Conservation (phyloP, 164 flowering plant species). For the Aristolochia contorta region DNA sequence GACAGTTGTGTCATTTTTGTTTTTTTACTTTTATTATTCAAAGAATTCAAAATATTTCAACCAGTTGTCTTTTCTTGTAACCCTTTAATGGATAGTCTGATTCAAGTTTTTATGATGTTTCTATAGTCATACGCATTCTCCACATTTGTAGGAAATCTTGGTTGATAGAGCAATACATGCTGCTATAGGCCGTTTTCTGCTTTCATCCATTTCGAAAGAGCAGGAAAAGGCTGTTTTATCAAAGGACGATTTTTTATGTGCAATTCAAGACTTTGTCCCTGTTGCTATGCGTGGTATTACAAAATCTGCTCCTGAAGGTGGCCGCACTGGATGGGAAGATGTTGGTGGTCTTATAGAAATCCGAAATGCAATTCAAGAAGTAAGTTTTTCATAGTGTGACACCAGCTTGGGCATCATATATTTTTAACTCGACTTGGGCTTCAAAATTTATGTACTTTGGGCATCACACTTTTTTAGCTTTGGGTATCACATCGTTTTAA, state of each 20-base stretch:
- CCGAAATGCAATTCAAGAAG: constrained; percentile 77
- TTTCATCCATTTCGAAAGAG: constrained; percentile 20
- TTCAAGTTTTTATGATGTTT: too few relatives aligned
- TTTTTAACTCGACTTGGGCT: not conserved
- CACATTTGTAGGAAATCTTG: constrained; percentile 63
- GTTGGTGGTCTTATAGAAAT: constrained; percentile 88
- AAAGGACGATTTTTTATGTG: constrained; percentile 63
- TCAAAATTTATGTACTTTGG: not conserved
- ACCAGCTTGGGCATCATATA: not conserved
- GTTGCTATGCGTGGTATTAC: constrained; percentile 90
- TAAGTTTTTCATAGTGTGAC: constrained; percentile 7
- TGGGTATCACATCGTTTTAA: too few relatives aligned
- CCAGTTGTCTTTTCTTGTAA: too few relatives aligned
- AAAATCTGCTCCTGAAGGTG: constrained; percentile 66
- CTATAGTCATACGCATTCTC: too few relatives aligned
- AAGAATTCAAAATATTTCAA: too few relatives aligned
- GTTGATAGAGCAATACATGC: constrained; percentile 90
- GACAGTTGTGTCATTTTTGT: too few relatives aligned
- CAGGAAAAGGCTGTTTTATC: constrained; percentile 32
- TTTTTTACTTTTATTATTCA: too few relatives aligned
- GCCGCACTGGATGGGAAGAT: constrained; percentile 89
- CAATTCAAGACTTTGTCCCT: constrained; percentile 82
- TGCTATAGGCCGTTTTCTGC: constrained; percentile 57
- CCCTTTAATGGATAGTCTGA: too few relatives aligned
- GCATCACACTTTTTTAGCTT: too few relatives aligned